Percentiles rank a stretch among this genome's conserved stretches.
phyloP scores from a whole-genome alignment of 2,329 filamentous ascomycete genomes.

The Neofusicoccum ribis region DNA sequence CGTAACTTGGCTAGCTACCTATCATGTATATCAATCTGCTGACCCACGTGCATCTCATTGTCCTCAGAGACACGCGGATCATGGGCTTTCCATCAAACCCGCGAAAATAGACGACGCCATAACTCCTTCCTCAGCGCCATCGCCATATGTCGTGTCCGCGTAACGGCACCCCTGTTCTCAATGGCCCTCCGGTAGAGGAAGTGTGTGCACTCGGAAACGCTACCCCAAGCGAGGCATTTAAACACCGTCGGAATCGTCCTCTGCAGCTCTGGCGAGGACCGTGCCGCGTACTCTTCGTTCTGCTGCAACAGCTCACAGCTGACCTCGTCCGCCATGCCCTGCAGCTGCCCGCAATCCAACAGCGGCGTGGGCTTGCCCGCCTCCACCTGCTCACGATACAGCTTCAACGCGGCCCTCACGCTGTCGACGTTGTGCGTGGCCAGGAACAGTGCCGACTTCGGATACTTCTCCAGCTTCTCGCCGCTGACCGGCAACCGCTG shows the following conservation, averaged over 20 bases:
- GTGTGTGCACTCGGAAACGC: constrained; percentile 72
- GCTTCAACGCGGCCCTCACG: constrained; percentile 48
- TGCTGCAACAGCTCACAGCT: constrained; percentile 51
- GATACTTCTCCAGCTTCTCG: constrained; percentile 28
- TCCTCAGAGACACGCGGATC: too few species aligned
- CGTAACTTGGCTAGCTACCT: too few species aligned
- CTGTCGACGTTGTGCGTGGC: constrained; percentile 81
- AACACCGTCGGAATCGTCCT: constrained; percentile 12
- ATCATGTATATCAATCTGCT: too few species aligned
- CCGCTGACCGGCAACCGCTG: constrained; percentile 35
- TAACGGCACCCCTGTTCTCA: constrained; percentile 63
- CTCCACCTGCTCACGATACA: constrained; percentile 49
- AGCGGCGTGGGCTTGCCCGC: constrained; percentile 42
- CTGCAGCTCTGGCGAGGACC: constrained; percentile 27
- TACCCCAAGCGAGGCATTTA: constrained; percentile 61
- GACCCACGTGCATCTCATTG: too few species aligned
- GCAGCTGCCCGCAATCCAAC: constrained; percentile 70
- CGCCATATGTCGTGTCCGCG: constrained; percentile 54
- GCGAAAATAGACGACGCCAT: constrained; percentile 7
- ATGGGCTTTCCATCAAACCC: too few species aligned
- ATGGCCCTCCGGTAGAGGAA: constrained; percentile 62
- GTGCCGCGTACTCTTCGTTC: not conserved
- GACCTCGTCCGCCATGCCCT: constrained; percentile 95
- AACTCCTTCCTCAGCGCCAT: constrained; percentile 54
- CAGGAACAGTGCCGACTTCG: constrained; percentile 62